A percentile compares a stretch with the other conserved stretches of the same genome.
phyloP scores from a whole-genome alignment of 2,329 filamentous ascomycete genomes.

The Chaetomium strumarium region DNA sequence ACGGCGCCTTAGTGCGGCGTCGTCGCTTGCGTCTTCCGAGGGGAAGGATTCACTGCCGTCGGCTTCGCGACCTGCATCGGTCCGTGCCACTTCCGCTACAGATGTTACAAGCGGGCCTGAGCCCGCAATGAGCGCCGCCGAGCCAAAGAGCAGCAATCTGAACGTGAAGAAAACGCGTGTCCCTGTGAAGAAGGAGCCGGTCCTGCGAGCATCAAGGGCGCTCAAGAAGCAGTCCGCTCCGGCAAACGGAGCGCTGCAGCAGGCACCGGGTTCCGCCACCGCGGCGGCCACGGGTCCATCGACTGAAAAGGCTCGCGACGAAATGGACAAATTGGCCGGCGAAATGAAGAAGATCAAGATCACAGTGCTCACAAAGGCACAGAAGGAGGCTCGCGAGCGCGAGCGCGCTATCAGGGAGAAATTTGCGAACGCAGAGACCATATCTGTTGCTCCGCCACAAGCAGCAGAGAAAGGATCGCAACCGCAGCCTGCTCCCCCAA shows the following conservation, averaged over 20 bases:
- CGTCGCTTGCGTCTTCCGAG: conserved; percentile 31
- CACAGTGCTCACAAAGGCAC: conserved; percentile 53
- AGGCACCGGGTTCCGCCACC: conserved; percentile 7
- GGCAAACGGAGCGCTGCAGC: conserved; percentile 14
- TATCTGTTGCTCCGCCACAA: conserved; percentile 12
- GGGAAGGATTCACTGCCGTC: conserved; percentile 20
- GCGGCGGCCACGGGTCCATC: conserved; percentile 5
- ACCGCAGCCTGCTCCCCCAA: neutral
- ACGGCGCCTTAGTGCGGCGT: conserved; percentile 47
- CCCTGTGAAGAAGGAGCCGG: conserved; percentile 39
- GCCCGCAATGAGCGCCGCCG: conserved; percentile 38
- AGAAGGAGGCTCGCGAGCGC: conserved; percentile 47
- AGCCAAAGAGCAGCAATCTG: conserved; percentile 35
- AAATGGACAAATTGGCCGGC: conserved; percentile 50
- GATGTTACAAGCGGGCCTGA: conserved; percentile 38
- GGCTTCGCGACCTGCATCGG: conserved; percentile 12
- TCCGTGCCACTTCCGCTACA: conserved; percentile 29
- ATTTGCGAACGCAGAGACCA: conserved; percentile 15
- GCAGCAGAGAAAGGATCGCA: conserved; percentile 6
- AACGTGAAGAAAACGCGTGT: conserved; percentile 56
- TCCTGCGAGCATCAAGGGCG: conserved; percentile 28
- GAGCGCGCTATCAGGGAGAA: conserved; percentile 21
- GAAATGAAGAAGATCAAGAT: conserved; percentile 60
- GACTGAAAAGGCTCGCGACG: conserved; percentile 28
- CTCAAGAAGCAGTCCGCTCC: conserved; percentile 35